phyloP scores from a whole-genome alignment of 1,139 yeast genomes.

The Saccharomycopsis hybrid region DNA sequence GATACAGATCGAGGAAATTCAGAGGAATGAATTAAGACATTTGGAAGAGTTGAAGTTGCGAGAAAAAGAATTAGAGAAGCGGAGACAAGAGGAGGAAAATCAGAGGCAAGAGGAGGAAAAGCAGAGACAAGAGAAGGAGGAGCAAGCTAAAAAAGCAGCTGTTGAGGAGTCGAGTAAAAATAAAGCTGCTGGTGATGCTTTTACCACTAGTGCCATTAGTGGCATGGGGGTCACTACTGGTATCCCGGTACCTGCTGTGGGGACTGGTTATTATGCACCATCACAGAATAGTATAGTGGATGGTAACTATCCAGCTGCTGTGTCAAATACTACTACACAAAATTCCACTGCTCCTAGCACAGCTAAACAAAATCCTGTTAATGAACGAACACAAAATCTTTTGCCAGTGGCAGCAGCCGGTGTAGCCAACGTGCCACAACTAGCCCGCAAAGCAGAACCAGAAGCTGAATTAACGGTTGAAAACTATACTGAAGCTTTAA shows the following conservation, averaged over 20 bases:
- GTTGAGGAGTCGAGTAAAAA: background rate
- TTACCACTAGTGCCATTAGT: background rate
- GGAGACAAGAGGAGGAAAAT: background rate
- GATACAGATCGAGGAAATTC: slow-evolving; percentile 12
- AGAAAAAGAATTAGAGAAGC: background rate
- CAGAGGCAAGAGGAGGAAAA: background rate
- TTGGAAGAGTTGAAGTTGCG: slow-evolving; percentile 3
- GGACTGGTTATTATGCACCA: background rate
- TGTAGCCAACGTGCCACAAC: background rate
- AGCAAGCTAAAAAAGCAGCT: background rate
- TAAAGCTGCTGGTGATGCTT: background rate
- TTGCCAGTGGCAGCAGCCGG: too few relatives aligned
- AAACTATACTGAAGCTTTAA: slow-evolving; percentile 17
- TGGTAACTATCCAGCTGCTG: background rate
- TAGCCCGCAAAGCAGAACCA: background rate
- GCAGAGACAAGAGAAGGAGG: background rate
- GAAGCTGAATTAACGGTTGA: slow-evolving; percentile 14
- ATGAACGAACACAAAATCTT: background rate
- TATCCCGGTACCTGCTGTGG: background rate
- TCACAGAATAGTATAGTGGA: background rate
- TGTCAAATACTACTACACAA: background rate
- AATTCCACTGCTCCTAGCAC: background rate
- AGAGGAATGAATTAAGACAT: slow-evolving; percentile 1
- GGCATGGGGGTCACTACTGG: background rate
- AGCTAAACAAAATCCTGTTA: background rate